Evolutionary conservation across 2,329 filamentous ascomycete genomes (phyloP), one percentile per base, ranked within the genome.

Genomic region (Rasamsonia emersonii): DNA sequence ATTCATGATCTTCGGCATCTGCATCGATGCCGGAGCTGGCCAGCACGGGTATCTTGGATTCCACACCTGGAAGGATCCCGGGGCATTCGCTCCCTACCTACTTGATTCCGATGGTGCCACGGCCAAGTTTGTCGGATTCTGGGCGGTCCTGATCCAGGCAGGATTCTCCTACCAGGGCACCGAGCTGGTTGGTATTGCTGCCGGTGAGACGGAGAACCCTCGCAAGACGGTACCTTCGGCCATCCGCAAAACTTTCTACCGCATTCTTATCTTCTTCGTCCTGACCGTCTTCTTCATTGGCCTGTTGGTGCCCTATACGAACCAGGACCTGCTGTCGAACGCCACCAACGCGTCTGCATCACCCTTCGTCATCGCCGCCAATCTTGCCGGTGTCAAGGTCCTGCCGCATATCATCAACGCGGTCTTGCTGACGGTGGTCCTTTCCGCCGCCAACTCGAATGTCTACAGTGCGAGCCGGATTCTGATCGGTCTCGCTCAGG

Each of bases 201-300:
- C 82, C 18, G 81, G 77, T 28, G 79, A 86, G 58, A 79, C 80
- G 0, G 77, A 83, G 58, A 84, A 85, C 59, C 82, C 82, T 2
- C 73, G 80, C 50, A 75, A 73, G 55, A 80, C 75, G 13, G 76
- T 86, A 37, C 82, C 82, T 6, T 73, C 75, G 35, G 81, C 80
- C 36, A 84, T 85, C 63, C 78, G 75, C 52, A 68, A 83, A 24
- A 85, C 80, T 39, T 85, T 86, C 58, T 86, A 74, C 63, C 80
- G 82, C 36, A 86, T 86, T 53, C 58, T 82, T 42, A 64, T 85
- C 63, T 86, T 88, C 67, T 88, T 86, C 66, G 68, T 75, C 51
- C 56, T 83, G 35, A 76, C 72, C 14, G 77, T 85, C 19, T 70
- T 88, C 37, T 67, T 86, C 32, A 63, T 88, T 36, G 80, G 81